Percentiles rank a stretch among this genome's conserved stretches.
Evolutionary conservation across 352 stramenopile genomes (phyloP).

Genomic region (Globisporangium recalcitrans): DNA sequence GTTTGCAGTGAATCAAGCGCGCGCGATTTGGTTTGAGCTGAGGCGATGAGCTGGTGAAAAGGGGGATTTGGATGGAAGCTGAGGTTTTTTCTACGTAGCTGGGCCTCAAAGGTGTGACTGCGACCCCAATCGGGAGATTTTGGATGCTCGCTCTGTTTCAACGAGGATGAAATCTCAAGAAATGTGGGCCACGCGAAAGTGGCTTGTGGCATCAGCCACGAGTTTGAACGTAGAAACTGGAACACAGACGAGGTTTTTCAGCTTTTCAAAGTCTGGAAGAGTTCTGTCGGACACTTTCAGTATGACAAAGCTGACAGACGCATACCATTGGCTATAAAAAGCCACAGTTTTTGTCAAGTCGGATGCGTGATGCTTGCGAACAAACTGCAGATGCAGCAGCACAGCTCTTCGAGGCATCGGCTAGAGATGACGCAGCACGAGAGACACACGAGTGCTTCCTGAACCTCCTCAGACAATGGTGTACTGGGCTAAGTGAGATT

Average conservation of each 20-base stretch:
- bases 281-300: too few species aligned
- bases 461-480: too few species aligned
- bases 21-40: neutral
- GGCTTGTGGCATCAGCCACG: neutral
- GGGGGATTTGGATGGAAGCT: neutral
- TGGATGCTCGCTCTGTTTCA: neutral
- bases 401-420: too few species aligned
- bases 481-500: too few species aligned
- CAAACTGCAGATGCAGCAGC: too few species aligned
- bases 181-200: neutral
- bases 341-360: too few species aligned
- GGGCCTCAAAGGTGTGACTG: neutral
- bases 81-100: conserved; percentile 6
- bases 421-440: too few species aligned
- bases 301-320: too few species aligned
- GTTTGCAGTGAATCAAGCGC: neutral
- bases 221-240: neutral
- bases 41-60: neutral
- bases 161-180: neutral
- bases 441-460: too few species aligned
- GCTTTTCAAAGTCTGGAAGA: neutral
- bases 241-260: neutral
- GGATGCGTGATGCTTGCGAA: too few species aligned
- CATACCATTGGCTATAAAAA: too few species aligned
- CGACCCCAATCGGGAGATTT: neutral